These are phyloP conservation scores for Massospora cicadina DNA, from an alignment of 371 early-diverging fungal genomes.

Conservation along the genomic window DNA sequence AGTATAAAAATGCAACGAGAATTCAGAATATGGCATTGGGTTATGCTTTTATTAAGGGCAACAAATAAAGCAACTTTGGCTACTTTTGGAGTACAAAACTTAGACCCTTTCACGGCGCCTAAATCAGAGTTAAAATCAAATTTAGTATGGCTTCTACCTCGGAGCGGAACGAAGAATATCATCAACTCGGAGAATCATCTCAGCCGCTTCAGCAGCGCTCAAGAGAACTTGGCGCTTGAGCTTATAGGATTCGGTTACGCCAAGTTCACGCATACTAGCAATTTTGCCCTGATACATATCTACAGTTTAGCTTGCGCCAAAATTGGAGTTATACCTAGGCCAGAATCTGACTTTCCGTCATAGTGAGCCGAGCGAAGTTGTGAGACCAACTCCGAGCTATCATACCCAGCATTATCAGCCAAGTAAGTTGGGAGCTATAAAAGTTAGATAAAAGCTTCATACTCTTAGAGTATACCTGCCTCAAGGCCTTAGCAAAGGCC, in stretches of 20 bases:
- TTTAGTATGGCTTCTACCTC: constrained; percentile 18
- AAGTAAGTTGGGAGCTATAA: constrained; percentile 85
- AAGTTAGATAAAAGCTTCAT: no score
- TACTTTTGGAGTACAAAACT: not conserved
- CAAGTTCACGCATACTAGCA: constrained; percentile 69
- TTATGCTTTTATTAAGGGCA: not conserved
- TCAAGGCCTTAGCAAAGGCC: constrained; percentile 89
- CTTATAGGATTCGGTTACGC: constrained; percentile 95
- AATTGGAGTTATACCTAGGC: constrained; percentile 33
- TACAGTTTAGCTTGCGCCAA: constrained; percentile 4
- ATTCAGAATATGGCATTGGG: no score
- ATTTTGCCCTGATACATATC: constrained; percentile 76
- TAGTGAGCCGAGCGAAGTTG: constrained; percentile 85
- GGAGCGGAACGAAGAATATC: constrained; percentile 95
- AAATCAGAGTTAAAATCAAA: not conserved
- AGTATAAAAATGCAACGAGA: no score
- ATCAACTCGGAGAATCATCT: constrained; percentile 98
- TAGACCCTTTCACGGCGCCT: not conserved
- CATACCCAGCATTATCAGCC: constrained; percentile 98
- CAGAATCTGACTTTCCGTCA: constrained; percentile 58
- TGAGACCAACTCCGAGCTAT: constrained; percentile 84
- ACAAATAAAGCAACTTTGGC: not conserved
- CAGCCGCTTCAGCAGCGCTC: constrained; percentile 96
- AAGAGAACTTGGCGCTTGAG: constrained; percentile 94
- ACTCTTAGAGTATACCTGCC: constrained; percentile 35